Base-by-base conservation (phyloP, 169 alveolate species). In the Eimeria tenella region DNA sequence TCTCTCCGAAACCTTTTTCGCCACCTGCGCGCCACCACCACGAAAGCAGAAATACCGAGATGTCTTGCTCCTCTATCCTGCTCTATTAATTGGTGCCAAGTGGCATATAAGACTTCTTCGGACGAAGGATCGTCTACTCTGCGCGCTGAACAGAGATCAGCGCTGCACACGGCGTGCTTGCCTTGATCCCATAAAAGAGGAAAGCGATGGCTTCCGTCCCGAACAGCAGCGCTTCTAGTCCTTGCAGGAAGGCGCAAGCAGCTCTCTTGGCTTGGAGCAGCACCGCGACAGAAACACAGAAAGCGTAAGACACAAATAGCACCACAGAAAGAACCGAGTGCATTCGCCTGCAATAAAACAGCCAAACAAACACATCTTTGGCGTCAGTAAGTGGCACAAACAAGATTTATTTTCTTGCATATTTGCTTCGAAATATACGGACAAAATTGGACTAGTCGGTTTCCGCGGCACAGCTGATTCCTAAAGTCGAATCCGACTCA, bases 251-350 rank as follows among this genome's bases (percentile, higher is more conserved):
- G 49, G 90, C 82, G 23, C 82, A 74, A 10, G 94, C 94, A 21
- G 94, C 84, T 25, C 90, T 68, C 71, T 90, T 90, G 70, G 94
- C 94, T 75, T 90, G 94, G 23, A 90, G 94, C n/a, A 90, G 88
- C 52, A 90, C 94, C 13, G 94, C 94, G 25, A 90, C 84, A 55
- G 77, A 60, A 25, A 56, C 25, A 60, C 75, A 83, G 50, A 83
- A 63, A 9, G 79, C 79, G 81, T 83, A 83, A 11, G 79, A 60
- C 62, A 77, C 91, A 13, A 83, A 75, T n/a, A 88, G 84, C 52
- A 75, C 86, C 58, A 75, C 74, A 49, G 93, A 88, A 23, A 49
- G 71, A 3, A 88, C 71, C 19, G 86, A 88, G 21, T 70, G 93
- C 31, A 75, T 75, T n/a, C 82, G 82, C 68, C 93, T 88, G 63